Percentiles rank a stretch among this genome's conserved stretches.
Evolutionary conservation across 2,329 filamentous ascomycete species (phyloP).

Genomic region (Fusarium graminum): DNA sequence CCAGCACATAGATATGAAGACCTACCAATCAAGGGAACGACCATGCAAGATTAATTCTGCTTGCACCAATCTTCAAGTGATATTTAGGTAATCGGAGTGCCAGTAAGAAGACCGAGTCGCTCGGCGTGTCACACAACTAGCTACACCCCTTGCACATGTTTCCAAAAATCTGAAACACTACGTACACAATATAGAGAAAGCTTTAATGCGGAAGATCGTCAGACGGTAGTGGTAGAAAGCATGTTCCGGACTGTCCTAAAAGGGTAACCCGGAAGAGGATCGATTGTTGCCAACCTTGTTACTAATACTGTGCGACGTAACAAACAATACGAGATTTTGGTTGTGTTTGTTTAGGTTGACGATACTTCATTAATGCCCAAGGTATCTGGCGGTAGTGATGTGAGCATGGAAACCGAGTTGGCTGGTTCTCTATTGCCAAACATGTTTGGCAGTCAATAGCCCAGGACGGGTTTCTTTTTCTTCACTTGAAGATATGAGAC

Average conservation of each 20-base stretch:
- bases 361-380: neutral
- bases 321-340: neutral
- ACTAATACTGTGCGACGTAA: neutral
- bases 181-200: neutral
- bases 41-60: slow-evolving; percentile 12
- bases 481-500: neutral
- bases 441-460: too few relatives aligned
- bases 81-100: neutral
- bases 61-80: neutral
- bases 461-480: too few relatives aligned
- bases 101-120: neutral
- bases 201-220: slow-evolving; percentile 34
- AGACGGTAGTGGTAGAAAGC: neutral
- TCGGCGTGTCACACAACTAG: neutral
- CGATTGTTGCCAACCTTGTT: neutral
- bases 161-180: slow-evolving; percentile 1
- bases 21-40: slow-evolving; percentile 30
- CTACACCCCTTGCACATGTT: slow-evolving; percentile 1
- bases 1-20: slow-evolving; percentile 29
- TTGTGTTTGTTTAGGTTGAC: neutral
- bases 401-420: too few relatives aligned
- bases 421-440: too few relatives aligned
- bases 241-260: slow-evolving; percentile 37
- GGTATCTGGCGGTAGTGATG: too few relatives aligned
- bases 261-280: slow-evolving; percentile 36